phyloP scores from a whole-genome alignment of 495 filamentous ascomycete genomes.

The Penicillium coffeae region DNA sequence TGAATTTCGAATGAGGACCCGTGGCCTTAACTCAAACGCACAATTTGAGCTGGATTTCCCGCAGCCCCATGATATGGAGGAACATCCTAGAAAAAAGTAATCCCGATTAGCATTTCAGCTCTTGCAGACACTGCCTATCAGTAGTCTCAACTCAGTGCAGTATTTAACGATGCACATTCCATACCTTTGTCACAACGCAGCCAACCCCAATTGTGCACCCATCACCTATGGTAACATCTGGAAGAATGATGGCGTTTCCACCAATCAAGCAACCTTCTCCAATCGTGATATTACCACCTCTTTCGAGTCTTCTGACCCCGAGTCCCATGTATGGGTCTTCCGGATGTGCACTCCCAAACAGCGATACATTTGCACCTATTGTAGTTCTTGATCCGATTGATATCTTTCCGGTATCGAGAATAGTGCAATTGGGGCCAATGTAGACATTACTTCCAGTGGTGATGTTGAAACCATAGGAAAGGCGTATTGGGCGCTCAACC shows the following conservation, averaged over 20 bases:
- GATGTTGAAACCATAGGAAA: slow-evolving; percentile 77
- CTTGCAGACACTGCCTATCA: too few species aligned
- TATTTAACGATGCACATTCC: slow-evolving; percentile 12
- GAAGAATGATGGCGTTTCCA: slow-evolving; percentile 68
- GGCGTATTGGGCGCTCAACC: slow-evolving; percentile 63
- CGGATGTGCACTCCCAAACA: slow-evolving; percentile 73
- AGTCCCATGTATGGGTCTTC: slow-evolving; percentile 68
- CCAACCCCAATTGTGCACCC: slow-evolving; percentile 78
- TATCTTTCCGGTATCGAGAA: slow-evolving; percentile 74
- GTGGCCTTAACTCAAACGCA: too few species aligned
- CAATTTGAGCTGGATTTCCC: too few species aligned
- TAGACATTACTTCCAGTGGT: slow-evolving; percentile 63
- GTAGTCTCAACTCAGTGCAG: not conserved
- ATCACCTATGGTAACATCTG: slow-evolving; percentile 78
- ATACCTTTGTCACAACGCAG: slow-evolving; percentile 84
- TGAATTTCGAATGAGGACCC: too few species aligned
- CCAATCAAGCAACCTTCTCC: slow-evolving; percentile 90
- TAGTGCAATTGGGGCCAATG: slow-evolving; percentile 71
- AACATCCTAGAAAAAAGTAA: too few species aligned
- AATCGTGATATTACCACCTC: slow-evolving; percentile 69
- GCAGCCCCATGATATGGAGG: too few species aligned
- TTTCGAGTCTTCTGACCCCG: slow-evolving; percentile 70
- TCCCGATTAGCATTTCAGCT: not conserved
- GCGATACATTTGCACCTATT: slow-evolving; percentile 69
- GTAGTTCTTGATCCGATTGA: slow-evolving; percentile 76